Conservation (phyloP, 768 basidiomycete genomes). For the Pholiota molesta region DNA sequence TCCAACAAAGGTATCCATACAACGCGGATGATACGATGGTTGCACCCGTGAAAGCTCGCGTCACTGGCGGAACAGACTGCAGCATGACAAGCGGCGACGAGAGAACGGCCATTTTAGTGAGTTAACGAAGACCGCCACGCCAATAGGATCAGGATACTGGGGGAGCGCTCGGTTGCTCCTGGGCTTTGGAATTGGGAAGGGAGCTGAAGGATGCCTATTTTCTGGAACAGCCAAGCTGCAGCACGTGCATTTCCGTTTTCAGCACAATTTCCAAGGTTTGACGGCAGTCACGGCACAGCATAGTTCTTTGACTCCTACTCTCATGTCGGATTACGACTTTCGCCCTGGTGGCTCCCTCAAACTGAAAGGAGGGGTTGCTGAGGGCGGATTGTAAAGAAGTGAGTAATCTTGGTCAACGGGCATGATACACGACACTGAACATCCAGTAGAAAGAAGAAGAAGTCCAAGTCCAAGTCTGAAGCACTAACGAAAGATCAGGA, state of each 20-base stretch:
- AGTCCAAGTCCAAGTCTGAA: conserved; percentile 65
- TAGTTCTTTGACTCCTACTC: conserved; percentile 22
- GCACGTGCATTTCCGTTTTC: conserved; percentile 13
- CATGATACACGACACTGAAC: conserved; percentile 9
- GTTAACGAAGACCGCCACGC: conserved; percentile 13
- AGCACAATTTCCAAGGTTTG: conserved; percentile 9
- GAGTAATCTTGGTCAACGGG: conserved; percentile 26
- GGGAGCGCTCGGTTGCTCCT: not conserved
- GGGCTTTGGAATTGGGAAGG: not conserved
- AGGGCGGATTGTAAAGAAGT: conserved; percentile 90
- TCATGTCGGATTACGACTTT: conserved; percentile 86
- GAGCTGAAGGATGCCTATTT: conserved; percentile 16
- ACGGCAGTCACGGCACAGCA: not conserved
- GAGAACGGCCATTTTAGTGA: conserved; percentile 67
- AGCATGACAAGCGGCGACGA: conserved; percentile 71
- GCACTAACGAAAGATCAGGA: conserved; percentile 46
- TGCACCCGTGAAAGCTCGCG: conserved; percentile 68
- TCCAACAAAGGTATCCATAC: conserved; percentile 70
- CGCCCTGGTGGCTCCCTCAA: conserved; percentile 89
- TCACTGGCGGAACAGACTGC: conserved; percentile 77
- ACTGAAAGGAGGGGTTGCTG: conserved; percentile 80
- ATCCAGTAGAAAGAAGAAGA: conserved; percentile 81
- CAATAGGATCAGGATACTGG: conserved; percentile 16
- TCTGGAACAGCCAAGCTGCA: conserved; percentile 10
- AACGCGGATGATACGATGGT: conserved; percentile 60